Evolutionary conservation across 306 rosid genomes (phyloP).

Genomic region (Biancaea sappan): DNA sequence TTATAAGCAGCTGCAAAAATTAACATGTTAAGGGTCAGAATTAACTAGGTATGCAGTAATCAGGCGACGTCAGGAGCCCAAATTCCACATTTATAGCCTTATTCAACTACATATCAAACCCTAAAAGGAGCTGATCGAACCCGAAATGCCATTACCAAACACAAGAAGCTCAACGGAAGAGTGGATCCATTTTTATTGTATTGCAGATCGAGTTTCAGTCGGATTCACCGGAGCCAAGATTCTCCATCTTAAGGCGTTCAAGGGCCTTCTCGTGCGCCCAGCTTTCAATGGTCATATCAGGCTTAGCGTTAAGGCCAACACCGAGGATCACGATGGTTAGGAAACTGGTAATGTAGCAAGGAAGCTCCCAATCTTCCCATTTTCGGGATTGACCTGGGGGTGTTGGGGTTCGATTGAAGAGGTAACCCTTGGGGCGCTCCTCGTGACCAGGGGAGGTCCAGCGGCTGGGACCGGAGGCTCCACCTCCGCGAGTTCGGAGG

Average conservation of each 20-base stretch:
- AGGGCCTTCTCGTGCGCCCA: conserved; percentile 99
- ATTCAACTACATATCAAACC: conserved; percentile 25
- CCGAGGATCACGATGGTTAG: conserved; percentile 97
- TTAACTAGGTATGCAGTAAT: conserved; percentile 5
- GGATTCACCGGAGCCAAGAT: conserved; percentile 45
- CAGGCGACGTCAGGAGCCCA: conserved; percentile 15
- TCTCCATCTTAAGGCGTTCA: conserved; percentile 84
- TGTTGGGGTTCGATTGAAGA: conserved; percentile 74
- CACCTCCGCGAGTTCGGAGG: conserved; percentile 76
- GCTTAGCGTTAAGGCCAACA: conserved; percentile 98
- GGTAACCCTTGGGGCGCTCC: conserved; percentile 79
- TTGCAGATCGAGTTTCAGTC: conserved; percentile 44
- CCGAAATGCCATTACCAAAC: conserved; percentile 24
- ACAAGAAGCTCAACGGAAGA: background rate
- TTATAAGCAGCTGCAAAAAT: conserved; percentile 31
- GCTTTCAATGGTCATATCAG: conserved; percentile 95
- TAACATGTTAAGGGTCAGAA: background rate
- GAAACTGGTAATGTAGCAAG: conserved; percentile 96
- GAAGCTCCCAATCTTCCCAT: conserved; percentile 99
- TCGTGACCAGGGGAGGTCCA: conserved; percentile 91
- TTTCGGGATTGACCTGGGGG: conserved; percentile 82
- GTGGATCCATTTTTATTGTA: conserved; percentile 32
- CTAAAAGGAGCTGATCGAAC: conserved; percentile 7
- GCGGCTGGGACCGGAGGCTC: conserved; percentile 63
- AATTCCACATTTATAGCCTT: conserved; percentile 28